Conservation (phyloP, 2,329 filamentous ascomycete genomes). For the Nemania serpens region DNA sequence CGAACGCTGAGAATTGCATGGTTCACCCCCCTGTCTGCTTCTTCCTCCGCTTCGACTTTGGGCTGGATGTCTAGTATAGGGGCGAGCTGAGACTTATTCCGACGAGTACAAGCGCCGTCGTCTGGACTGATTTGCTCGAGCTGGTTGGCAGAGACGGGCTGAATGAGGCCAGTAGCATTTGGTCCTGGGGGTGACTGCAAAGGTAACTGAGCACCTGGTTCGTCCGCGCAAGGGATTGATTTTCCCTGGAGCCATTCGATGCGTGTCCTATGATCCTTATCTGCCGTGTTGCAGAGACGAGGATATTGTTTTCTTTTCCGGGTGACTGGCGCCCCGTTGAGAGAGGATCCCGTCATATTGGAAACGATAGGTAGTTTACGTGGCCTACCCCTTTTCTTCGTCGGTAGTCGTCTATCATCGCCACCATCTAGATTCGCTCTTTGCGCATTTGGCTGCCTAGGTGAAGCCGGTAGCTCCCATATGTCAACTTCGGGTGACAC, state of each 20-base stretch:
- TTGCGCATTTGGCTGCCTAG: not conserved
- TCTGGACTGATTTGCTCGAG: not conserved
- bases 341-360: not conserved
- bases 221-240: not conserved
- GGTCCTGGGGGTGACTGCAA: not conserved
- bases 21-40: not conserved
- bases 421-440: not conserved
- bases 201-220: not conserved
- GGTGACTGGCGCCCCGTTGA: not conserved
- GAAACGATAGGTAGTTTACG: not conserved
- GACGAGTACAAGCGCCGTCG: not conserved
- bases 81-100: not conserved
- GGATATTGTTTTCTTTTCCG: constrained; percentile 13
- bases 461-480: constrained; percentile 10
- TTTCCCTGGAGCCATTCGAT: constrained; percentile 5
- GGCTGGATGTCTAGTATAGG: not conserved
- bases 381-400: constrained; percentile 19
- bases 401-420: not conserved
- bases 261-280: constrained; percentile 7
- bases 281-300: constrained; percentile 1
- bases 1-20: not conserved
- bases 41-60: not conserved
- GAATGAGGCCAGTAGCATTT: not conserved
- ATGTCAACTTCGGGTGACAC: not conserved
- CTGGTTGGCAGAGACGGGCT: no score